Percentiles rank a stretch among this genome's conserved stretches.
phyloP scores from a whole-genome alignment of 148 eudicot genomes.

The Vaccinium vitisidaea region DNA sequence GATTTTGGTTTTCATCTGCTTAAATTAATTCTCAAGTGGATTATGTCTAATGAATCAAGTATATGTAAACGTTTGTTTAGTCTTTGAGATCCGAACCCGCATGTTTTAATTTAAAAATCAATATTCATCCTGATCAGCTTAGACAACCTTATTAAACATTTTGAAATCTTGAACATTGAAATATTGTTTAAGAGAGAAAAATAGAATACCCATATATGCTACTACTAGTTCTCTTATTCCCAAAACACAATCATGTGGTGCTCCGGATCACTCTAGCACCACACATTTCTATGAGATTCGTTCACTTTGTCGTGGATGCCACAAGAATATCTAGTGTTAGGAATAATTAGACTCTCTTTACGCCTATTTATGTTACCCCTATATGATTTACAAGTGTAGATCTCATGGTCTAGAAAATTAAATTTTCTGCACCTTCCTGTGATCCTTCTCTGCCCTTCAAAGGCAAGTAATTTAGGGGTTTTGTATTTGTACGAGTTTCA shows the following conservation, averaged over 20 bases:
- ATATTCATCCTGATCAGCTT: not conserved
- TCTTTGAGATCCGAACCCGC: not conserved
- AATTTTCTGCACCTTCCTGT: too few relatives aligned
- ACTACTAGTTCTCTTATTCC: not conserved
- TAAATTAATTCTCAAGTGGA: not conserved
- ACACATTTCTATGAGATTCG: too few relatives aligned
- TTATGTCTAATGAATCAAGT: not conserved
- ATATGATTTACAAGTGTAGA: too few relatives aligned
- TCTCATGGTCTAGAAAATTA: too few relatives aligned
- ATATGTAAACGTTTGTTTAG: not conserved
- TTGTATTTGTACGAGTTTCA: too few relatives aligned
- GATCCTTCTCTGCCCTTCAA: not conserved
- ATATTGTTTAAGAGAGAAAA: not conserved
- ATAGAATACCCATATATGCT: not conserved
- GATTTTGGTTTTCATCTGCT: not conserved
- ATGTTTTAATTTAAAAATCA: not conserved
- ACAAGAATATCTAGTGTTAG: too few relatives aligned
- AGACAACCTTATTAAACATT: not conserved
- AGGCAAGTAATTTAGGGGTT: too few relatives aligned
- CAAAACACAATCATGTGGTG: too few relatives aligned
- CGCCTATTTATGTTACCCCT: not conserved
- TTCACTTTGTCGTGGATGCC: too few relatives aligned
- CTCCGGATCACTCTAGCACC: too few relatives aligned
- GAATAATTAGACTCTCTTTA: not conserved
- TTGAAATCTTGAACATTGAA: not conserved